Evolutionary conservation across 345 rosid genomes (phyloP).

Genomic region (Acer negundo): DNA sequence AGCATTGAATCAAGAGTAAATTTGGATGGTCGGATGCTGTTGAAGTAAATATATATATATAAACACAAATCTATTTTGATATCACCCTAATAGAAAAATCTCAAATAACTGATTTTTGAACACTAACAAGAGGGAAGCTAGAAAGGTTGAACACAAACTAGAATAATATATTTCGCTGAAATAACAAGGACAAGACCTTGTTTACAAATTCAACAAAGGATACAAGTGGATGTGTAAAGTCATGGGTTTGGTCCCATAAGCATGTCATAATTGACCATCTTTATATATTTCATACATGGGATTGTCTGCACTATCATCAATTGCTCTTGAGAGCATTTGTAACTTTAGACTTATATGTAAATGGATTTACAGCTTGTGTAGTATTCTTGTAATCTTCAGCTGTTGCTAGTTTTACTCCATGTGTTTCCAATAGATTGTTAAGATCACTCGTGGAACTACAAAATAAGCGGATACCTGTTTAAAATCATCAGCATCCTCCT

Average conservation of each 20-base stretch:
- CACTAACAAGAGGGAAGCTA: no score
- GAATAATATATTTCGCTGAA: background rate
- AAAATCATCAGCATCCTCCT: slow-evolving; percentile 9
- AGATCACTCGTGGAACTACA: slow-evolving; percentile 9
- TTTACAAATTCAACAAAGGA: background rate
- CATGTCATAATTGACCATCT: background rate
- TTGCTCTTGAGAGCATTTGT: background rate
- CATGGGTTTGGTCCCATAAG: background rate
- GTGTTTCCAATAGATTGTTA: background rate
- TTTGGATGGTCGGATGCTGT: no score
- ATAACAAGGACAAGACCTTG: background rate
- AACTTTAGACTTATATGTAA: background rate
- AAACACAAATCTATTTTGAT: no score
- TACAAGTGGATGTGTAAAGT: background rate
- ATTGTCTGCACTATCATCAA: slow-evolving; percentile 10
- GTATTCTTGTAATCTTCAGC: background rate
- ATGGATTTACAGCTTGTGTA: slow-evolving; percentile 22
- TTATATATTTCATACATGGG: background rate
- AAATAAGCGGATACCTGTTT: slow-evolving; percentile 5
- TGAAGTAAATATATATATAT: no score
- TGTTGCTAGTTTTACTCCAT: slow-evolving; percentile 5
- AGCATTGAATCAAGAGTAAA: no score
- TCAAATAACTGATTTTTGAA: background rate
- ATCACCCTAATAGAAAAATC: background rate
- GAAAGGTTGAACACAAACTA: background rate